phyloP scores from a whole-genome alignment of 306 rosid species.

The Medicago arabica region DNA sequence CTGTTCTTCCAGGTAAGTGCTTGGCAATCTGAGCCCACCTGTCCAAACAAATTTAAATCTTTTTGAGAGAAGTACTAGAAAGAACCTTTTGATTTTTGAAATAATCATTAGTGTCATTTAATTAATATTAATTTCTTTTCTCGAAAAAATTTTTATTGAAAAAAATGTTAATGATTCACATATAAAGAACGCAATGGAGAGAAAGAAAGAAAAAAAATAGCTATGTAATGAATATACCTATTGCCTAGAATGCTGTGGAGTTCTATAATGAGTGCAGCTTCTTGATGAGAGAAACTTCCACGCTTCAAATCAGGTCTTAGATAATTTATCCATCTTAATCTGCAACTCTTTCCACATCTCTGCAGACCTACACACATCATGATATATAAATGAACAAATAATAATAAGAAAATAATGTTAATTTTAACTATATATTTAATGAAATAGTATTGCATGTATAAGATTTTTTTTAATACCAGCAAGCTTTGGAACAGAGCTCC shows the following conservation, averaged over 20 bases:
- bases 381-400: background rate
- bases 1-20: constrained; percentile 98
- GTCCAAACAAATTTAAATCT: constrained; percentile 18
- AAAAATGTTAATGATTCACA: background rate
- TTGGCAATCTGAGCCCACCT: constrained; percentile 99
- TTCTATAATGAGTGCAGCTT: constrained; percentile 83
- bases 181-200: constrained; percentile 22
- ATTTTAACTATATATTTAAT: background rate
- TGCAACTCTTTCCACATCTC: constrained; percentile 96
- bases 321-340: constrained; percentile 96
- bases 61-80: constrained; percentile 8
- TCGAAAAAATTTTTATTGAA: no score
- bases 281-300: constrained; percentile 93
- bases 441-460: background rate
- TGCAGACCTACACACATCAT: constrained; percentile 60
- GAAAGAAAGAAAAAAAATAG: background rate
- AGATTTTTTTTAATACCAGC: constrained; percentile 52
- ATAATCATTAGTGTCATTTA: no score
- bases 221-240: constrained; percentile 56
- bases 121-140: no score
- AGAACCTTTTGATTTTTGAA: no score
- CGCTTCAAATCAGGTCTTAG: constrained; percentile 96
- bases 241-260: constrained; percentile 94
- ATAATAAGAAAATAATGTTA: background rate
- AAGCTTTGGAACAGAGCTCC: constrained; percentile 97